Evolutionary conservation across 306 rosid species (phyloP).

Genomic region (Pterocarpus santalinus): DNA sequence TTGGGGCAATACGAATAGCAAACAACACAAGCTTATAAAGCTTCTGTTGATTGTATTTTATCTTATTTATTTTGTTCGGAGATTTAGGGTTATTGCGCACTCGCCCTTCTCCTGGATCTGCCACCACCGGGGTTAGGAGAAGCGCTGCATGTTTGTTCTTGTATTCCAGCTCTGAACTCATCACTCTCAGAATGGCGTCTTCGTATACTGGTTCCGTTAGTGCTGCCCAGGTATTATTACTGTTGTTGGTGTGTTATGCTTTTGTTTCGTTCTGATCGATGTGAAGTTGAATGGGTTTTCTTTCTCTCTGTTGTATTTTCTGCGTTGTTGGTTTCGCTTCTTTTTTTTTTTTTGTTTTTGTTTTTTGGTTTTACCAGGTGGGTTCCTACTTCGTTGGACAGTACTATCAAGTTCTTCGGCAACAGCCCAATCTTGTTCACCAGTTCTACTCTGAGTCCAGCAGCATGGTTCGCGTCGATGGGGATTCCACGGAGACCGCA

Average conservation of each 20-base stretch:
- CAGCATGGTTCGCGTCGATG: constrained; percentile 73
- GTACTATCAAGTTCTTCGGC: constrained; percentile 85
- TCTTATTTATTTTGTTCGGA: not conserved
- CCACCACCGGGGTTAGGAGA: constrained; percentile 29
- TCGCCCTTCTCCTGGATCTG: constrained; percentile 54
- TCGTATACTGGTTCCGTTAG: constrained; percentile 59
- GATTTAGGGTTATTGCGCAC: constrained; percentile 54
- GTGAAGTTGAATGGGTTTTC: not conserved
- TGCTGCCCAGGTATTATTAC: constrained; percentile 69
- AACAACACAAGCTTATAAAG: not conserved
- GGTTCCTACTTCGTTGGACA: constrained; percentile 90
- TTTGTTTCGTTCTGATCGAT: not conserved
- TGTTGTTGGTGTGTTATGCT: not conserved
- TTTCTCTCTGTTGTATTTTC: no score
- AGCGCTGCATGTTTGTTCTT: constrained; percentile 41
- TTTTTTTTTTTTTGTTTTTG: not conserved
- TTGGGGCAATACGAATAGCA: not conserved
- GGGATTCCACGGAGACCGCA: constrained; percentile 67
- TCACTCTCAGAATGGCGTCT: constrained; percentile 55
- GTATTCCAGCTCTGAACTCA: not conserved
- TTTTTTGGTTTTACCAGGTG: constrained; percentile 56
- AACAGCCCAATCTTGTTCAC: constrained; percentile 78
- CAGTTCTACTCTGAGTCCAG: constrained; percentile 85
- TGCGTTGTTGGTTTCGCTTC: not conserved
- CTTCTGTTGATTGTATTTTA: not conserved